Base-by-base conservation (phyloP, 2,329 filamentous ascomycete genomes). In the Endoconidiophora laricicola region DNA sequence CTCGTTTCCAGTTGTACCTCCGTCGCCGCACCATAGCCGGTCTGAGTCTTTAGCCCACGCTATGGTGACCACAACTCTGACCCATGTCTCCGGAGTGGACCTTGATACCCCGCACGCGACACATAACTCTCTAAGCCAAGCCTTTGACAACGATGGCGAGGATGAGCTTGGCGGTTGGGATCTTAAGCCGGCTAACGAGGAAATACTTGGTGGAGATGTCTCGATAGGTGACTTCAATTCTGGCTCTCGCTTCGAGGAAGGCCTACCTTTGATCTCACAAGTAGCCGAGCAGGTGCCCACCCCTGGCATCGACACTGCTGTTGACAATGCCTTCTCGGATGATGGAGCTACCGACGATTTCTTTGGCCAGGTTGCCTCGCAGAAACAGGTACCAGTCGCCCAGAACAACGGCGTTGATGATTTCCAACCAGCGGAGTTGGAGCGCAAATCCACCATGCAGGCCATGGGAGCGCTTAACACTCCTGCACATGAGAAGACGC, bases 381-480 rank as follows among this genome's bases (percentile, higher is more conserved):
- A 70, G 77, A 49, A 63, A 73, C 63, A 67, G 43, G 57, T 56
- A 2, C 9, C 29, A 9, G 54, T 63, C 7, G 57, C 59, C n/a
- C 50, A 56, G n/a, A 57, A 59, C 2, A 58, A 57, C 3, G 56
- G 56, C 10, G 37, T 55, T 22, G n/a, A 57, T 38, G 39, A 44
- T 29, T 39, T 42, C 9, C 29, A 55, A 3, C 61, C 58, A 40
- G 60, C 58, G 38, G 52, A 61, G 1, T 57, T 86, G n/a, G 71
- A 78, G 56, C 73, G 81, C 50, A 86, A 86, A 61, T 81, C 79
- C 18, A 86, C 82, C 0, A 70, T 73, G 58, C 77, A 86, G 61
- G 79, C 81, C 1, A 65, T 85, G 52, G 66, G 70, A 23, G 68
- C 70, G 1, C 57, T 77, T 54, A 62, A 70, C 22, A 41, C 29